Base-by-base conservation (phyloP, 768 basidiomycete species). In the Tylopilus rubrobrunneus region DNA sequence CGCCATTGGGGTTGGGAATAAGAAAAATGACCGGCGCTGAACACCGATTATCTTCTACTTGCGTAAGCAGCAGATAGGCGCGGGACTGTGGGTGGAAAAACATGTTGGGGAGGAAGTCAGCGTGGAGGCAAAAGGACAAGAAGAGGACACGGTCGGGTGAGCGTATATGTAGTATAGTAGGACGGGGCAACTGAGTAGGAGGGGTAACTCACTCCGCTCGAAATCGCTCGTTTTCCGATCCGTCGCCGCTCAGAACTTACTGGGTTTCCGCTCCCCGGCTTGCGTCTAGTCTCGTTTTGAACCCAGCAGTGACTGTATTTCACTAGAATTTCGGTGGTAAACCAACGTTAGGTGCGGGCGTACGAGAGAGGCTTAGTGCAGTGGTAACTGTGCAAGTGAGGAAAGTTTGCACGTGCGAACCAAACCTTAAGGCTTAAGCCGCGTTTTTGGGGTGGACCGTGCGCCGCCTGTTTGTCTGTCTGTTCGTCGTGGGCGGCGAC, bases 221-320 rank as follows among this genome's bases (percentile, higher is more conserved):
- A 70, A 70, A 70, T 65, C 66, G 70, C 70, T 60, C 51, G 56
- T 56, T 68, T 68, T 71, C 68, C 67, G 67, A 69, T 69, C 60
- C 61, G 68, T 62, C 68, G 70, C 70, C 70, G 68, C 68, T 70
- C 68, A 68, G 68, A 70, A 70, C 62, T 61, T 31, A 45, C 44
- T 42, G n/a, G 36, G 48, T 47, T 52, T 61, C 58, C 56, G 46
- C 51, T 45, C 47, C 44, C 47, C 59, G 50, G 60, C 61, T 55
- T 47, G 48, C 9, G 42, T 49, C 41, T 48, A 50, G 33, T 36
- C 48, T 46, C 49, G 55, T 49, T 46, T 55, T 37, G 61, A 49
- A 45, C 49, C 56, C 57, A 39, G 34, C 52, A 49, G 52, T 29
- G 48, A 47, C 39, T 36, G 49, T 56, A 37, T 33, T 53, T 53